phyloP scores from a whole-genome alignment of 805 yeast species.

The Schizosaccharomyces osmophilus region DNA sequence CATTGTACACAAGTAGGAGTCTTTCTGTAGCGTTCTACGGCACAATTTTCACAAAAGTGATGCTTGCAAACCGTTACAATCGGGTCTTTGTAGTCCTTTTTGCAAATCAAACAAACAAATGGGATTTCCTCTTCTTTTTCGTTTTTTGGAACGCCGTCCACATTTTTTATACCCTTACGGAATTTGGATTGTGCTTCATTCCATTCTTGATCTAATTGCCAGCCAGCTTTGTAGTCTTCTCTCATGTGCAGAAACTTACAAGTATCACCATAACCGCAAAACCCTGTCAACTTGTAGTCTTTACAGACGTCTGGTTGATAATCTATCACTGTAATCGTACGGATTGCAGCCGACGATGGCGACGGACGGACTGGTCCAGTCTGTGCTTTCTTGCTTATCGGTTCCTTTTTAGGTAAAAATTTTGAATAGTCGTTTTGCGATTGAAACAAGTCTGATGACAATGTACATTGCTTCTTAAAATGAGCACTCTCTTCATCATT shows the following conservation, averaged over 20 bases:
- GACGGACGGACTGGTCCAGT: not conserved
- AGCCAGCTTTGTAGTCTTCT: slow-evolving; percentile 55
- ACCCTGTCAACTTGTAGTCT: slow-evolving; percentile 74
- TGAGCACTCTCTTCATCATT: not conserved
- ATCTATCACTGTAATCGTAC: slow-evolving; percentile 48
- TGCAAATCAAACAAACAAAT: slow-evolving; percentile 39
- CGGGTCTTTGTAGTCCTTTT: slow-evolving; percentile 28
- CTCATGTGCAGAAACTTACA: slow-evolving; percentile 84
- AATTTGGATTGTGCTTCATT: slow-evolving; percentile 17
- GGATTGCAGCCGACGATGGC: slow-evolving; percentile 16
- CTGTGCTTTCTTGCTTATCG: not conserved
- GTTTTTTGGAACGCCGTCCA: slow-evolving; percentile 6
- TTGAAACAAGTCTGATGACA: not conserved
- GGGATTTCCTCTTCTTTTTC: slow-evolving; percentile 19
- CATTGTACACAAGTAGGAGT: slow-evolving; percentile 32
- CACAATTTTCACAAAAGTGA: slow-evolving; percentile 39
- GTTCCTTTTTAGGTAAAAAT: slow-evolving; percentile 1
- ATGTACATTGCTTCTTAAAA: not conserved
- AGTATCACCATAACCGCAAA: slow-evolving; percentile 90
- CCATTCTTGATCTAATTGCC: slow-evolving; percentile 52
- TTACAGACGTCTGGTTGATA: slow-evolving; percentile 88
- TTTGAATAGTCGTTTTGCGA: not conserved
- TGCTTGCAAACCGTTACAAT: slow-evolving; percentile 39
- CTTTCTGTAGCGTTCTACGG: slow-evolving; percentile 22
- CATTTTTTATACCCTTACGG: not conserved